Percentiles rank a stretch among this genome's conserved stretches.
Evolutionary conservation across 2,329 filamentous ascomycete species (phyloP).

Genomic region (Colletotrichum sp.): DNA sequence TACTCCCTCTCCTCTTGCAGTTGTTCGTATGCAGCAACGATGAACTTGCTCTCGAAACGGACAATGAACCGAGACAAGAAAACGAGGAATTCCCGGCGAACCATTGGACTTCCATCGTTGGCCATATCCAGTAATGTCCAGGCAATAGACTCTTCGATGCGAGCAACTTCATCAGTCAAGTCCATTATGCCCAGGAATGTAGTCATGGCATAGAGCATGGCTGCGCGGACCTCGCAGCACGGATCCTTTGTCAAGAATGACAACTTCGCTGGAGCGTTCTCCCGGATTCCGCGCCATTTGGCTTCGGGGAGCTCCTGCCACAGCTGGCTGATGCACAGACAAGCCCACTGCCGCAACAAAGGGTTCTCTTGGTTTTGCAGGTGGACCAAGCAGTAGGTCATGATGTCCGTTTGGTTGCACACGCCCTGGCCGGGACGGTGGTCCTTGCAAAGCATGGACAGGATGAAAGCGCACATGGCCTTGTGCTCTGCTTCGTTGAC

Average conservation of each 20-base stretch:
- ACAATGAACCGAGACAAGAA: conserved; percentile 93
- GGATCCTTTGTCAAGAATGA: conserved; percentile 83
- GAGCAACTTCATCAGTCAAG: conserved; percentile 86
- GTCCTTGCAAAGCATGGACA: conserved; percentile 95
- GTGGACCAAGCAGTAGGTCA: conserved; percentile 85
- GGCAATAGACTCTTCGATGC: conserved; percentile 89
- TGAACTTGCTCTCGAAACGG: conserved; percentile 89
- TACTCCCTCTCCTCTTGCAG: conserved; percentile 82
- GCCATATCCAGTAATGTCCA: conserved; percentile 90
- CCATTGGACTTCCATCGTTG: conserved; percentile 91
- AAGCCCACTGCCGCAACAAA: conserved; percentile 92
- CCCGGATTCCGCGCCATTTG: conserved; percentile 94
- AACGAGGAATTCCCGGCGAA: conserved; percentile 89
- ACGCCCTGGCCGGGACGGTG: conserved; percentile 92
- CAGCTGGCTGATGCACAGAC: conserved; percentile 91
- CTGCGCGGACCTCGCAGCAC: conserved; percentile 89
- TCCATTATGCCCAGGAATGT: conserved; percentile 95
- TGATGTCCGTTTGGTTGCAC: conserved; percentile 88
- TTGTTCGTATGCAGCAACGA: conserved; percentile 92
- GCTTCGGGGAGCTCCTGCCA: conserved; percentile 92
- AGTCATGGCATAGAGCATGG: conserved; percentile 92
- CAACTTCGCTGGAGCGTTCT: conserved; percentile 82
- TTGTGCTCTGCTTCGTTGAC: conserved; percentile 89
- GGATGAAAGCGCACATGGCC: conserved; percentile 98
- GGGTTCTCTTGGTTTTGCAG: conserved; percentile 87